Base-by-base conservation (phyloP, 2,329 filamentous ascomycete genomes). In the Aspergillus tanneri region DNA sequence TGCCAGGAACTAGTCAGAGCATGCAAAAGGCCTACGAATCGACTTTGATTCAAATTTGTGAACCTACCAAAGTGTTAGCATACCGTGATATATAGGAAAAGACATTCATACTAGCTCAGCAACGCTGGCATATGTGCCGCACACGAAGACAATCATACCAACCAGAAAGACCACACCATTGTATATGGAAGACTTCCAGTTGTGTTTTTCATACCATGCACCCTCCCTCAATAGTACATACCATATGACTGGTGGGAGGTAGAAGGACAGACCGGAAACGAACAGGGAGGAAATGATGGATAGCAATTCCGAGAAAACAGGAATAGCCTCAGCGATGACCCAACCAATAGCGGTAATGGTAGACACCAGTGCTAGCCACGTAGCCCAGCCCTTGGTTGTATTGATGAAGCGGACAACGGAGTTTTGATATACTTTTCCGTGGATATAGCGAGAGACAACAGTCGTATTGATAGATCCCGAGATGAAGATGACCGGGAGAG, bases 211-310 rank as follows among this genome's bases (percentile, higher is more conserved):
- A 21, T 55, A 47, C 57, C 54, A 60, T 18, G 34, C 30, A 2
- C 57, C 57, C 37, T 60, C 52, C 4, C 50, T 48, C 34, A 63
- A 45, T n/a, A 62, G 47, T 4, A 58, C 54, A 34, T 58, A 57
- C 59, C 59, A 63, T 55, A 62, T 57, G 47, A 71, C 70, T 27
- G 79, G 79, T 1, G 77, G 70, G 12, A 83, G 57, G 28, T 79
- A 95, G 74, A 93, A 93, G 61, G 92, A 91, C 74, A 93, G 93
- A 34, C 89, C 90, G 58, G 85, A 89, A 66, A 92, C 87, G 61
- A 93, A 91, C 1, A 93, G 78, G 2, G 87, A 88, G 23, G 66
- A 68, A 52, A 64, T 64, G 46, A 71, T 61, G 10, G 57, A 57
- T 3, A 59, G 35, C 12, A 58, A 44, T 10, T 57, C 45, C 3